These are phyloP conservation scores for Ceratopteris richardii DNA, from an alignment of 75 land plant genomes.

Conservation along the genomic window DNA sequence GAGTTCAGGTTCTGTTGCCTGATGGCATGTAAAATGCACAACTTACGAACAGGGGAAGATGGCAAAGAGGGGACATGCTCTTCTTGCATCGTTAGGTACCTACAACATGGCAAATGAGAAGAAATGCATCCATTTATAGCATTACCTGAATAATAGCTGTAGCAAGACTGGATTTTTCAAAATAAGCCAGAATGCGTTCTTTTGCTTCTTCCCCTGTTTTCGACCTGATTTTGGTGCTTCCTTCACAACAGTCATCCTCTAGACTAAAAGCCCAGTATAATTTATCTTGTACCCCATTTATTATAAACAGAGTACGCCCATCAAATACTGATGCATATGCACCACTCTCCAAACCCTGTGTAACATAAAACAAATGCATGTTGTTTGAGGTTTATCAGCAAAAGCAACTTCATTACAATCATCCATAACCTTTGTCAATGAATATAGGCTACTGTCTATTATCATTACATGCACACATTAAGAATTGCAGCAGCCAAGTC, in stretches of 20 bases:
- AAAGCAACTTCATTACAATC: not conserved
- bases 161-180: slow-evolving; percentile 36
- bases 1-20: slow-evolving; percentile 40
- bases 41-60: no score
- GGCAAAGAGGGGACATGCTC: no score
- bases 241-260: slow-evolving; percentile 31
- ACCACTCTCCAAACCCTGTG: slow-evolving; percentile 29
- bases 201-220: slow-evolving; percentile 26
- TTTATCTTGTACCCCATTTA: slow-evolving; percentile 35
- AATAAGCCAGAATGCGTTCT: slow-evolving; percentile 30
- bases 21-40: slow-evolving; percentile 3
- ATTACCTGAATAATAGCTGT: slow-evolving; percentile 23
- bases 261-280: slow-evolving; percentile 42
- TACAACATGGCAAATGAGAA: no score
- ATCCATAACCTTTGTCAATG: not conserved
- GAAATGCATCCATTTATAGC: no score
- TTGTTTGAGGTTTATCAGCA: not conserved
- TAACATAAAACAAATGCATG: slow-evolving; percentile 7
- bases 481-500: no score
- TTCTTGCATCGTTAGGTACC: no score
- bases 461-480: no score
- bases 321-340: slow-evolving; percentile 16
- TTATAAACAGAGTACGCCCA: slow-evolving; percentile 33
- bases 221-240: slow-evolving; percentile 27
- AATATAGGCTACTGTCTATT: no score